These are phyloP conservation scores for Kodamaea alishanica DNA, from an alignment of 1,139 yeast genomes.

Conservation along the genomic window DNA sequence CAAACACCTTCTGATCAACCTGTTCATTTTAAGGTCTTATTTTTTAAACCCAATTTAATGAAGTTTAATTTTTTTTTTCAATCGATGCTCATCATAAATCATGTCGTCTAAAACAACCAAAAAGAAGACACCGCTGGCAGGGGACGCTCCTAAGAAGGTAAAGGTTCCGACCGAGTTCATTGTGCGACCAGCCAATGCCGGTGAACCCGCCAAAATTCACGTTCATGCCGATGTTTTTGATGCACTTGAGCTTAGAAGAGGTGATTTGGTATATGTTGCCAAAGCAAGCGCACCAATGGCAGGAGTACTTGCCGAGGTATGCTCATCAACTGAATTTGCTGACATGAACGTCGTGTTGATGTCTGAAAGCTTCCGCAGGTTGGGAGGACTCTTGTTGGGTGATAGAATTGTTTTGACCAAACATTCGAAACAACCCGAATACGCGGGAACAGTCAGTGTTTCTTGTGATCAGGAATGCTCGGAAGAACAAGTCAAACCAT, in stretches of 20 bases:
- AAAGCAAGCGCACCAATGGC: conserved; percentile 44
- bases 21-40: too few species aligned
- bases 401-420: conserved; percentile 59
- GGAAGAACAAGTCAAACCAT: conserved; percentile 25
- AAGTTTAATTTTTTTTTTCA: too few species aligned
- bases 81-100: not conserved
- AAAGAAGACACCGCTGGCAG: conserved; percentile 22
- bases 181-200: conserved; percentile 48
- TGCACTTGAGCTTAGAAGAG: conserved; percentile 50
- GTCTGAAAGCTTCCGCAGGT: conserved; percentile 45
- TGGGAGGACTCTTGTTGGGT: conserved; percentile 65
- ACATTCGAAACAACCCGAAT: conserved; percentile 46
- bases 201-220: conserved; percentile 33
- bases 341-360: conserved; percentile 54
- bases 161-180: conserved; percentile 50
- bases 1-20: too few species aligned
- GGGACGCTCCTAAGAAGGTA: conserved; percentile 33
- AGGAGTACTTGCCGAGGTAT: conserved; percentile 46
- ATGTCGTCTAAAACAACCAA: conserved; percentile 32
- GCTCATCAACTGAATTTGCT: conserved; percentile 33
- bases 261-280: conserved; percentile 51
- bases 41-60: too few species aligned
- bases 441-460: conserved; percentile 33
- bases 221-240: conserved; percentile 52
- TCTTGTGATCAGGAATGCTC: not conserved